Base-by-base conservation (phyloP, 2,329 filamentous ascomycete genomes). In the Epichloe sibirici region DNA sequence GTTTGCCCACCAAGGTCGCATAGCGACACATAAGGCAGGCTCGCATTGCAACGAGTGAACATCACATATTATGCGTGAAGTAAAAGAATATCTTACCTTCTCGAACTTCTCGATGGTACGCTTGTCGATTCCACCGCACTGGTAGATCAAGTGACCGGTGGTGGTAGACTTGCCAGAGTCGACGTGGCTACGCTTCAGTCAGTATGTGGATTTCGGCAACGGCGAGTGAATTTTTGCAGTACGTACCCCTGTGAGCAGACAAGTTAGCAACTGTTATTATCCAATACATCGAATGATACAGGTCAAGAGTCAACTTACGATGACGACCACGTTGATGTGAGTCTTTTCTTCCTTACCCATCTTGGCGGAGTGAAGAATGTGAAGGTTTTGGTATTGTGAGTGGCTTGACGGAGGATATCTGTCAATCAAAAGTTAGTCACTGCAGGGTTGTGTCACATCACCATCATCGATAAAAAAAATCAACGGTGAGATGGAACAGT, bases 21-120 rank as follows among this genome's bases (percentile, higher is more conserved):
- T 37, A 23, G 21, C n/a, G n/a, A 34, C 35, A 42, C 17, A 35
- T n/a, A 34, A 35, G 21, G 42, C 15, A 6, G 13, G 23, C 11
- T 23, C 15, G 5, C n/a, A 37, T 7, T 47, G 47, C 23, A 34
- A 25, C 35, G 35, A 51, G 50, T 38, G n/a, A 54, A 56, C 31
- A 9, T 31, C 31, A 11, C 9, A 31, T 31, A 31, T 31, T 9
- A 31, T 31, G 28, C 28, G 28, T 9, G 28, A 57, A 45, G 45
- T 45, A 57, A 55, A 53, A 52, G 59, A 51, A 51, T 56, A 40
- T 56, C 83, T 73, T 77, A 94, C 90, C 89, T 98, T 98, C 90
- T 98, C 93, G 85, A 98, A 98, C 88, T 98, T 98, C 87, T 98
- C 93, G 74, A 98, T 98, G 77, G 91, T 97, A 90, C 93, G 91